These are phyloP conservation scores for Cladophialophora exuberans DNA, from an alignment of 2,329 filamentous ascomycete species.

Conservation along the genomic window DNA sequence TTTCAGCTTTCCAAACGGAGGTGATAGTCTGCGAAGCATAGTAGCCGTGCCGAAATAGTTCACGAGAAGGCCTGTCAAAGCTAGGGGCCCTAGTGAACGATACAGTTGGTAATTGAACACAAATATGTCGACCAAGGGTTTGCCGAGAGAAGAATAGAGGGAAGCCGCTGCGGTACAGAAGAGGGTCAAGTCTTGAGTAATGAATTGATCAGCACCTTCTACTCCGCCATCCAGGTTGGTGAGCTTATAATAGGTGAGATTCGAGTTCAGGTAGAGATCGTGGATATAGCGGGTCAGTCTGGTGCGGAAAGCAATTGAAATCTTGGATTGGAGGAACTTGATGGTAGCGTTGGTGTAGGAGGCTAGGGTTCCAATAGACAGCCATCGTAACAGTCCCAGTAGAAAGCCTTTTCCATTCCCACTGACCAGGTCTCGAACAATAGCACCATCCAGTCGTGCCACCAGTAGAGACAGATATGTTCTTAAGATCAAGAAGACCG, in stretches of 20 bases:
- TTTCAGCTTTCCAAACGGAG: slow-evolving; percentile 95
- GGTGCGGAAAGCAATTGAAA: slow-evolving; percentile 96
- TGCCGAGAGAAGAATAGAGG: slow-evolving; percentile 94
- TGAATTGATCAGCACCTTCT: slow-evolving; percentile 92
- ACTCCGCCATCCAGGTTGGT: slow-evolving; percentile 91
- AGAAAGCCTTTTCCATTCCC: slow-evolving; percentile 88
- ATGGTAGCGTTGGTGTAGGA: slow-evolving; percentile 99
- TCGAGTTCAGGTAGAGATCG: slow-evolving; percentile 92
- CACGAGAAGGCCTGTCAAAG: slow-evolving; percentile 79
- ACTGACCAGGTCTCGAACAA: slow-evolving; percentile 93
- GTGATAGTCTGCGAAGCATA: slow-evolving; percentile 82
- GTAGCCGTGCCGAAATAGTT: slow-evolving; percentile 96
- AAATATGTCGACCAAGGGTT: slow-evolving; percentile 93
- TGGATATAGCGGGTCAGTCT: slow-evolving; percentile 95
- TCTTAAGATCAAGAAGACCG: slow-evolving; percentile 83
- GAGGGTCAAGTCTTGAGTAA: slow-evolving; percentile 92
- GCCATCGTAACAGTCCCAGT: slow-evolving; percentile 92
- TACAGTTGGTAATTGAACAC: slow-evolving; percentile 99
- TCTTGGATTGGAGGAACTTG: slow-evolving; percentile 96
- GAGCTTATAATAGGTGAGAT: slow-evolving; percentile 95
- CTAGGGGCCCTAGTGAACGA: slow-evolving; percentile 84
- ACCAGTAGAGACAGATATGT: slow-evolving; percentile 95
- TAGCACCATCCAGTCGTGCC: slow-evolving; percentile 89
- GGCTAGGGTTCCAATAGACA: slow-evolving; percentile 86
- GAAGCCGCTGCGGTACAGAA: slow-evolving; percentile 93